A percentile compares a stretch with the other conserved stretches of the same genome.
These are phyloP conservation scores for Gossypium trilobum DNA, from an alignment of 441 rosid species.

Conservation along the genomic window DNA sequence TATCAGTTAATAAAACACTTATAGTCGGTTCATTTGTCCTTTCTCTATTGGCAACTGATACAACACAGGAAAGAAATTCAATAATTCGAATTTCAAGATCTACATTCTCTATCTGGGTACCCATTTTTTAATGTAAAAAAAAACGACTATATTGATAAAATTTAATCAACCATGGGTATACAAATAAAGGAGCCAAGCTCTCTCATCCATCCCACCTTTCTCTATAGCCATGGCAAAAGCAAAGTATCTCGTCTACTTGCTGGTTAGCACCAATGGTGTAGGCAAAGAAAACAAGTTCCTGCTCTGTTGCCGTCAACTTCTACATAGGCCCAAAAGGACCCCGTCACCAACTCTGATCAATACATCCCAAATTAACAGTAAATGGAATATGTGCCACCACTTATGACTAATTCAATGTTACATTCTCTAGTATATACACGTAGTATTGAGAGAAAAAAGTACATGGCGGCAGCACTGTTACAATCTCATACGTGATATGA, in stretches of 20 bases:
- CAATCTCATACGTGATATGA: constrained; percentile 13
- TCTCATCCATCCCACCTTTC: neutral
- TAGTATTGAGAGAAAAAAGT: constrained; percentile 9
- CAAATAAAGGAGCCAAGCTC: neutral
- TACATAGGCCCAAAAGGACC: neutral
- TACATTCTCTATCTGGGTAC: neutral
- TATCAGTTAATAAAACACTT: neutral
- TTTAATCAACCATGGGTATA: neutral
- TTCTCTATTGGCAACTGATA: neutral
- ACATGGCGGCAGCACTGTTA: constrained; percentile 21
- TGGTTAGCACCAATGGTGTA: neutral
- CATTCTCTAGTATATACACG: constrained; percentile 35
- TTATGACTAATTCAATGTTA: constrained; percentile 28
- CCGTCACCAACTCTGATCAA: neutral
- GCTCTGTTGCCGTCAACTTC: neutral
- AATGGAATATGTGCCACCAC: constrained; percentile 31
- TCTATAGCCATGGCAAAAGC: neutral
- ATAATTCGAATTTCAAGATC: neutral
- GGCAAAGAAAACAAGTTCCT: neutral
- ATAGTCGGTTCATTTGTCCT: neutral
- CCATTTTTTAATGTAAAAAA: neutral
- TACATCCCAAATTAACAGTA: constrained; percentile 16
- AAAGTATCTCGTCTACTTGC: neutral
- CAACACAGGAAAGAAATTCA: neutral
- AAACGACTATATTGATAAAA: neutral